These are phyloP conservation scores for Entophlyctis helioformis DNA, from an alignment of 192 early-diverging fungal genomes.

Conservation along the genomic window DNA sequence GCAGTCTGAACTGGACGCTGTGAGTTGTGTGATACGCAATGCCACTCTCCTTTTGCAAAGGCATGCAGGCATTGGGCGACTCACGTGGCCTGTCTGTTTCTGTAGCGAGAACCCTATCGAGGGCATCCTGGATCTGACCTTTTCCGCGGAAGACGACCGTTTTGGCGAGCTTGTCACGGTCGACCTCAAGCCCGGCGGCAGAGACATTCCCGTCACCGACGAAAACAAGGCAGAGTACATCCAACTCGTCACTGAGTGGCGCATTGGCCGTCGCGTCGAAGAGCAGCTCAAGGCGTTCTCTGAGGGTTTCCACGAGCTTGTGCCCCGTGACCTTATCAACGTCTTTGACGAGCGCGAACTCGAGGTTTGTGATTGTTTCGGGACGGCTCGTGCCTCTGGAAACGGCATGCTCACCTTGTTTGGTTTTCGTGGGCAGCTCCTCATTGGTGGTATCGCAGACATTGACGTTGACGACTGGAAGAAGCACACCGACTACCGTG, in stretches of 20 bases:
- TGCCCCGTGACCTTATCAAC: conserved; percentile 86
- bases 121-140: conserved; percentile 75
- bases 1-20: conserved; percentile 89
- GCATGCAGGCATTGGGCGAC: too few species aligned
- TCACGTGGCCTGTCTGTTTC: background rate
- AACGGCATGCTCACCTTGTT: too few species aligned
- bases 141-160: conserved; percentile 87
- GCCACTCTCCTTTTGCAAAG: too few species aligned
- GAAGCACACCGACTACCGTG: conserved; percentile 95
- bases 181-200: conserved; percentile 79
- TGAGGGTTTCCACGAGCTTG: conserved; percentile 88
- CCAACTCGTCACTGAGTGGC: conserved; percentile 78
- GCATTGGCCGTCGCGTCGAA: conserved; percentile 78
- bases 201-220: conserved; percentile 87
- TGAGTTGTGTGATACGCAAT: too few species aligned
- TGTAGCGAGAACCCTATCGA: conserved; percentile 74
- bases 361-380: conserved; percentile 45
- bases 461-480: conserved; percentile 98
- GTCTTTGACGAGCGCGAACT: conserved; percentile 98
- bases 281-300: conserved; percentile 95
- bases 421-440: too few species aligned
- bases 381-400: too few species aligned
- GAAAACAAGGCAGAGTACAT: conserved; percentile 96
- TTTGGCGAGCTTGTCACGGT: conserved; percentile 84
- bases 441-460: conserved; percentile 93